A percentile compares a stretch with the other conserved stretches of the same genome.
Evolutionary conservation across 306 rosid species (phyloP).

Genomic region (Quercus berberidifolia): DNA sequence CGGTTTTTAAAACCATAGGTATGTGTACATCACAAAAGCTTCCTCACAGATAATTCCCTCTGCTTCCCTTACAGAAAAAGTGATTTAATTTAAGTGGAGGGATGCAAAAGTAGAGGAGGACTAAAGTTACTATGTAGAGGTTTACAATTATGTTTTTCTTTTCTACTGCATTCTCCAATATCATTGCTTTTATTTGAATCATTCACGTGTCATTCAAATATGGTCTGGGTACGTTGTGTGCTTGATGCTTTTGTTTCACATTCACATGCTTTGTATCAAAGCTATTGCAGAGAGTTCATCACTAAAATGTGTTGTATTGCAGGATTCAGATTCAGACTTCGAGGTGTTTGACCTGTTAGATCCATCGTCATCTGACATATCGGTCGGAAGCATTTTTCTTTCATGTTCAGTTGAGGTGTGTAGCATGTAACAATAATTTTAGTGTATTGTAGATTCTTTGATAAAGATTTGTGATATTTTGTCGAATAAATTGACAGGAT

Average conservation of each 20-base stretch:
- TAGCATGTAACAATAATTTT: constrained; percentile 10
- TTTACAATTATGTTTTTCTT: not conserved
- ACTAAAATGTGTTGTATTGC: constrained; percentile 24
- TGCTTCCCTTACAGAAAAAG: too few relatives aligned
- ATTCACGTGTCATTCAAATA: not conserved
- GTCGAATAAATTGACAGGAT: constrained; percentile 55
- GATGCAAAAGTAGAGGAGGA: too few relatives aligned
- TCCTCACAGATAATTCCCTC: too few relatives aligned
- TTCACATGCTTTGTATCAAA: not conserved
- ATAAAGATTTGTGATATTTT: constrained; percentile 23
- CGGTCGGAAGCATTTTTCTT: constrained; percentile 68
- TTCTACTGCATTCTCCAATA: not conserved
- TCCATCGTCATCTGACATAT: constrained; percentile 62
- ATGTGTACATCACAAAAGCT: too few relatives aligned
- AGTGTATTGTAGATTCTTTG: constrained; percentile 10
- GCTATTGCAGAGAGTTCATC: constrained; percentile 4
- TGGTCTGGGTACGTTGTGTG: not conserved
- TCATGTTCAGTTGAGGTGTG: constrained; percentile 84
- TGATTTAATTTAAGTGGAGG: too few relatives aligned
- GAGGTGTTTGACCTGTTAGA: constrained; percentile 61
- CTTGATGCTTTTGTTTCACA: not conserved
- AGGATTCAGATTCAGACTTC: constrained; percentile 57
- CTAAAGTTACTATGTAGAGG: too few relatives aligned
- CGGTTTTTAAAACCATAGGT: too few relatives aligned
- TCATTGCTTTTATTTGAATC: not conserved